These are phyloP conservation scores for Phytophthora pini DNA, from an alignment of 352 stramenopile genomes.

Conservation along the genomic window DNA sequence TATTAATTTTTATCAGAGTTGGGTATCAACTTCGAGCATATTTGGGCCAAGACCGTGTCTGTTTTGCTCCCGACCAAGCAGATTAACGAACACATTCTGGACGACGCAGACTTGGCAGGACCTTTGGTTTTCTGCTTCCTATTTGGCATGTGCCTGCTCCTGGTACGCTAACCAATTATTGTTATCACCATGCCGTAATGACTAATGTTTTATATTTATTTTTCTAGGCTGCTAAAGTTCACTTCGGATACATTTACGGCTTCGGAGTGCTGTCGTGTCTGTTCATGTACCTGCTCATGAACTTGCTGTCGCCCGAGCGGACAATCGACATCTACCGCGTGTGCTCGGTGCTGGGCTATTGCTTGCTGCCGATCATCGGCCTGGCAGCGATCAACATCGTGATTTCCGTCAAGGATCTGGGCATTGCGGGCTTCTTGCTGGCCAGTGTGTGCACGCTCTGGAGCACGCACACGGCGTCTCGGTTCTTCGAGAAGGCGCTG, in stretches of 20 bases:
- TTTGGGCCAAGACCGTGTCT: conserved; percentile 96
- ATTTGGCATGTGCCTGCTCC: conserved; percentile 94
- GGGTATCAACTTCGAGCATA: conserved; percentile 98
- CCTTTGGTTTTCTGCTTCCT: conserved; percentile 95
- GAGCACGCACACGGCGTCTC: conserved; percentile 94
- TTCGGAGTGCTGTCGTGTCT: conserved; percentile 98
- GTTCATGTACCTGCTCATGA: conserved; percentile 96
- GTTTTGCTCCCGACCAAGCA: conserved; percentile 94
- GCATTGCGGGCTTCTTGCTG: conserved; percentile 84
- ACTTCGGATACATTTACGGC: conserved; percentile 99
- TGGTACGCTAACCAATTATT: conserved; percentile 53
- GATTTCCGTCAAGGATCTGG: conserved; percentile 85
- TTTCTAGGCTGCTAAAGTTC: conserved; percentile 89
- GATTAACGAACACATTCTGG: conserved; percentile 90
- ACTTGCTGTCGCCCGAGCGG: conserved; percentile 91
- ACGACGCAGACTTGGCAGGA: conserved; percentile 94
- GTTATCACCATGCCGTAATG: too few species aligned
- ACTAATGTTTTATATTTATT: conserved; percentile 1
- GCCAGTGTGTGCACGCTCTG: conserved; percentile 91
- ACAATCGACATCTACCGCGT: conserved; percentile 94
- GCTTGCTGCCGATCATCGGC: conserved; percentile 95
- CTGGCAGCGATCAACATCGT: conserved; percentile 95
- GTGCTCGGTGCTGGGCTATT: conserved; percentile 97
- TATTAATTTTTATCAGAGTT: conserved; percentile 75
- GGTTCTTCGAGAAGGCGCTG: conserved; percentile 96